Percentiles rank a stretch among this genome's conserved stretches.
Conservation (phyloP, 768 basidiomycete species). For the Podaxis sp. region DNA sequence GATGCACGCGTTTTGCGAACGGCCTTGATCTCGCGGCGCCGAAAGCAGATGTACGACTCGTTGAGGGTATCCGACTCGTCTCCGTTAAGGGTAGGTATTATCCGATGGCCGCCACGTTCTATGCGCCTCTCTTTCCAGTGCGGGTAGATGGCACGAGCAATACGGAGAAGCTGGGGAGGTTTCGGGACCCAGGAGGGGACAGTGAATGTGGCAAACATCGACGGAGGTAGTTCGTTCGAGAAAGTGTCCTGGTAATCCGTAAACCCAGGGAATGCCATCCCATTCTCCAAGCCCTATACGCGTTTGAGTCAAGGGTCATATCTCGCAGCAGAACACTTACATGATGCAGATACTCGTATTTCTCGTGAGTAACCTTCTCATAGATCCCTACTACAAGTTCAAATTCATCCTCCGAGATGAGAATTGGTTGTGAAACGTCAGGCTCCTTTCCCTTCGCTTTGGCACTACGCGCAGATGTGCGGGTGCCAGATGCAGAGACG, state of each 20-base stretch:
- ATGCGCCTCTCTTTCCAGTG: conserved; percentile 88
- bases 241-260: conserved; percentile 72
- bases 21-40: conserved; percentile 90
- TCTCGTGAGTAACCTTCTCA: conserved; percentile 88
- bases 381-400: conserved; percentile 94
- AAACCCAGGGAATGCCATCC: conserved; percentile 70
- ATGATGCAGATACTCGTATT: conserved; percentile 85
- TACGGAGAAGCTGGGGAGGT: conserved; percentile 58
- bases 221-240: conserved; percentile 52
- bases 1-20: conserved; percentile 92
- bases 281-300: conserved; percentile 59
- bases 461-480: conserved; percentile 62
- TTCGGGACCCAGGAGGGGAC: conserved; percentile 70
- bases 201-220: conserved; percentile 66
- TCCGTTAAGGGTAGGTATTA: conserved; percentile 85
- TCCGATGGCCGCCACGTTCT: conserved; percentile 76
- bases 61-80: conserved; percentile 89
- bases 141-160: conserved; percentile 75
- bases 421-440: conserved; percentile 58
- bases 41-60: conserved; percentile 97
- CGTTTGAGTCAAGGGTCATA: neutral
- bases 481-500: conserved; percentile 48
- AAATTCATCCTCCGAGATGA: conserved; percentile 87
- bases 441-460: conserved; percentile 87
- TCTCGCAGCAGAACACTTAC: conserved; percentile 44